These are phyloP conservation scores for Tetrahymena elliotti DNA, from an alignment of 73 alveolate genomes.

Conservation along the genomic window DNA sequence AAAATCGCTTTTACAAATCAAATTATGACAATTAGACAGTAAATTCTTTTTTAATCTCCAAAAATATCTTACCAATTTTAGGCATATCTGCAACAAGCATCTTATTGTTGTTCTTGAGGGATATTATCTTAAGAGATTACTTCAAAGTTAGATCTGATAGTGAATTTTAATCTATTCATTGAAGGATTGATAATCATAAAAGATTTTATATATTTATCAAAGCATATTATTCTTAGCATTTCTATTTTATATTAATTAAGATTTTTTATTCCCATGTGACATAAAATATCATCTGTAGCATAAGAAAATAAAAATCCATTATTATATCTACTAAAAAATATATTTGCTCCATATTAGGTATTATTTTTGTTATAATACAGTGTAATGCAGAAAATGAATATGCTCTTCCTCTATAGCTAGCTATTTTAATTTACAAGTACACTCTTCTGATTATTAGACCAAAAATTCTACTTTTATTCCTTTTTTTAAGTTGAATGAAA, in stretches of 20 bases:
- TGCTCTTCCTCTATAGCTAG: background rate
- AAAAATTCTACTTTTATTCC: background rate
- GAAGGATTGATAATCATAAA: background rate
- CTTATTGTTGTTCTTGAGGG: too few relatives aligned
- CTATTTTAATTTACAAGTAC: background rate
- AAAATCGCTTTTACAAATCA: too few relatives aligned
- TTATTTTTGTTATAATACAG: background rate
- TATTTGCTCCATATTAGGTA: background rate
- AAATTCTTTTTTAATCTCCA: too few relatives aligned
- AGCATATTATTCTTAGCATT: background rate
- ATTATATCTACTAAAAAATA: background rate
- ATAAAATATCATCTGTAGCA: background rate
- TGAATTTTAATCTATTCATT: background rate
- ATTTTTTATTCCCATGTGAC: background rate
- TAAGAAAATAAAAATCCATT: background rate
- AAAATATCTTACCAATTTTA: too few relatives aligned
- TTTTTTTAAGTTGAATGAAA: background rate
- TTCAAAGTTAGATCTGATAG: too few relatives aligned
- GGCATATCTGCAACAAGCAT: too few relatives aligned
- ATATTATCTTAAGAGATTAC: too few relatives aligned
- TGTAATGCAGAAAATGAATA: background rate
- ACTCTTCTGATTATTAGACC: background rate
- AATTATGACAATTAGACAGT: too few relatives aligned
- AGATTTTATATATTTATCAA: too few relatives aligned
- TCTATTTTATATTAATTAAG: background rate